These are phyloP conservation scores for Mortierella sp. DNA, from an alignment of 371 early-diverging fungal species.

Conservation along the genomic window DNA sequence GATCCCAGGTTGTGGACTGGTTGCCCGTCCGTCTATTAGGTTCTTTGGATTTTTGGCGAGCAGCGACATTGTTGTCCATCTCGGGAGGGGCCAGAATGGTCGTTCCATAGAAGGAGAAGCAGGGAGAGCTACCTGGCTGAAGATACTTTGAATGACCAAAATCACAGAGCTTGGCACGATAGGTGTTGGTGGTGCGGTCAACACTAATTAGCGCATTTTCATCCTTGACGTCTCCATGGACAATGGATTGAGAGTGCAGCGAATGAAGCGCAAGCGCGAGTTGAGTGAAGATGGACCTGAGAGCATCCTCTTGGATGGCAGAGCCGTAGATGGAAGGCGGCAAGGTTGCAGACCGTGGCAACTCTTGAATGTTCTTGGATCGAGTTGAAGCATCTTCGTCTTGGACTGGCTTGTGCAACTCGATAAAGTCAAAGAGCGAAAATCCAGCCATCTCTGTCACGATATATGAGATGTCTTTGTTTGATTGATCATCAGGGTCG, in stretches of 20 bases:
- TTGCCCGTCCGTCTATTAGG: conserved; percentile 17
- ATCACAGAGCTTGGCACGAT: conserved; percentile 47
- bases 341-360: conserved; percentile 9
- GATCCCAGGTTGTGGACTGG: conserved; percentile 18
- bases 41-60: conserved; percentile 21
- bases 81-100: conserved; percentile 50
- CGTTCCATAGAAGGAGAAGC: conserved; percentile 47
- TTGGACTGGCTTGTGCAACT: conserved; percentile 35
- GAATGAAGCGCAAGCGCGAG: conserved; percentile 40
- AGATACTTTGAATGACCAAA: conserved; percentile 50
- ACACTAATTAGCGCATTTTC: conserved; percentile 48
- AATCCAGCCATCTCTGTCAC: conserved; percentile 45
- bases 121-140: conserved; percentile 18
- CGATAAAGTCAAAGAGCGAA: conserved; percentile 53
- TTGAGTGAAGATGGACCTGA: conserved; percentile 42
- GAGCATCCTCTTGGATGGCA: conserved; percentile 29
- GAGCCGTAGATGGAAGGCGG: conserved; percentile 25
- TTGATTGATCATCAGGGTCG: conserved; percentile 42
- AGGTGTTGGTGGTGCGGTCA: conserved; percentile 23
- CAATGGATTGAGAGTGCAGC: conserved; percentile 40
- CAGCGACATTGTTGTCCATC: conserved; percentile 47
- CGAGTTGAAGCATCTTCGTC: conserved; percentile 28
- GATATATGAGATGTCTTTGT: conserved; percentile 49
- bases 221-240: conserved; percentile 55
- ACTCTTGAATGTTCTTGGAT: conserved; percentile 32